phyloP scores from a whole-genome alignment of 495 filamentous ascomycete genomes.

The Ascobolus immersus region DNA sequence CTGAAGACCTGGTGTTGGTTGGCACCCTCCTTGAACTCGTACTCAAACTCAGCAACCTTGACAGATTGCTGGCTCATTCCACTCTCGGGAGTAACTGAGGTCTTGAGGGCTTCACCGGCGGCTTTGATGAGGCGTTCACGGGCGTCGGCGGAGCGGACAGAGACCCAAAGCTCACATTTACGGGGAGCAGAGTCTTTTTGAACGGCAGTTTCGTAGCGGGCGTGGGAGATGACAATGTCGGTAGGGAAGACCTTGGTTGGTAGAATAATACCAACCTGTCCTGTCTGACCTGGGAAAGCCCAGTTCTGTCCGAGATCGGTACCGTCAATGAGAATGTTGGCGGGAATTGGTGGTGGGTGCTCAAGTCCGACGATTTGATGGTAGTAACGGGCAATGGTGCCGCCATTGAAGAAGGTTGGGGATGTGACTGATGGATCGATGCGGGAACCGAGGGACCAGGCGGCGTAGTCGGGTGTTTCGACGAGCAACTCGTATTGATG shows the following conservation, averaged over 20 bases:
- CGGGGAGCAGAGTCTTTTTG: not conserved
- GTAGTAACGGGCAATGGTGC: no score
- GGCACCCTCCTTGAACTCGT: constrained; percentile 6
- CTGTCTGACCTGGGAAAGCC: not conserved
- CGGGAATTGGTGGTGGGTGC: no score
- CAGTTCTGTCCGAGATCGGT: no score
- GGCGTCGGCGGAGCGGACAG: not conserved
- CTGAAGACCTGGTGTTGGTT: constrained; percentile 6
- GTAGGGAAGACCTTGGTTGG: no score
- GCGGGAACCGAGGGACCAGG: no score
- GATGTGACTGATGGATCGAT: no score
- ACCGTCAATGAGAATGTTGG: no score
- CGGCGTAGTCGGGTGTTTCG: no score
- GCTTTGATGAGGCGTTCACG: constrained; percentile 4
- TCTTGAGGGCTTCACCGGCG: not conserved
- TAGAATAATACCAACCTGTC: not conserved
- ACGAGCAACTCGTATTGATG: no score
- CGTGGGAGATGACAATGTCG: not conserved
- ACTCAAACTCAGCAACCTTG: constrained; percentile 9
- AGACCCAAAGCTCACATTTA: not conserved
- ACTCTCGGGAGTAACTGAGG: no score
- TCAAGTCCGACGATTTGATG: no score
- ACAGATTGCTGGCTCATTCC: constrained; percentile 8
- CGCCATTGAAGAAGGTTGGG: no score
- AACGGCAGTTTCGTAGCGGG: not conserved